Conservation (phyloP, 1,284 basidiomycete species). For the Wallemia mellicola region DNA sequence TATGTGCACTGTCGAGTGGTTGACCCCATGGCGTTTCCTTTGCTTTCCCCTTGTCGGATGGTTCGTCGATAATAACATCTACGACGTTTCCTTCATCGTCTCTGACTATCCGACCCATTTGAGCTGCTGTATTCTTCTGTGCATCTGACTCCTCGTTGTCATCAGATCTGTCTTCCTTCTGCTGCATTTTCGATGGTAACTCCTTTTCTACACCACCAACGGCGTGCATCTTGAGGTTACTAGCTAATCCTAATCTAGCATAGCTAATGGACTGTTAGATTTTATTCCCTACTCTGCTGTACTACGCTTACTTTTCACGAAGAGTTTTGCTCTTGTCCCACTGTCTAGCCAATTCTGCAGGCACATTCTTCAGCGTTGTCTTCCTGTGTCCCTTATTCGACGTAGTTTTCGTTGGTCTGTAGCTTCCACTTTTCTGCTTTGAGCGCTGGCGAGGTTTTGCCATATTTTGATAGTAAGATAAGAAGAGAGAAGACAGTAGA, state of each 20-base stretch:
- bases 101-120: background rate
- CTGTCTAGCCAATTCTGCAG: background rate
- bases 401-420: background rate
- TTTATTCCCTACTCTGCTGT: background rate
- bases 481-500: background rate
- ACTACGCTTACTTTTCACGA: background rate
- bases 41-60: background rate
- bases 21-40: background rate
- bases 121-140: background rate
- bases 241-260: background rate
- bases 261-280: background rate
- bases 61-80: background rate
- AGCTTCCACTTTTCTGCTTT: background rate
- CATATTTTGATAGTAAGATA: background rate
- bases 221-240: background rate
- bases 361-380: background rate
- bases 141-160: background rate
- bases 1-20: background rate
- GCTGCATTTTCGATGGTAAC: background rate
- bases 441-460: background rate
- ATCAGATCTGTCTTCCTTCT: background rate
- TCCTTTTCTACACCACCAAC: background rate
- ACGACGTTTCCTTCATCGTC: background rate
- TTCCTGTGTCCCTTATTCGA: background rate
- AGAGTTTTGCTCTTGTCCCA: background rate